These are phyloP conservation scores for Otatea glauca DNA, from an alignment of 176 grass and related monocot species.

Conservation along the genomic window DNA sequence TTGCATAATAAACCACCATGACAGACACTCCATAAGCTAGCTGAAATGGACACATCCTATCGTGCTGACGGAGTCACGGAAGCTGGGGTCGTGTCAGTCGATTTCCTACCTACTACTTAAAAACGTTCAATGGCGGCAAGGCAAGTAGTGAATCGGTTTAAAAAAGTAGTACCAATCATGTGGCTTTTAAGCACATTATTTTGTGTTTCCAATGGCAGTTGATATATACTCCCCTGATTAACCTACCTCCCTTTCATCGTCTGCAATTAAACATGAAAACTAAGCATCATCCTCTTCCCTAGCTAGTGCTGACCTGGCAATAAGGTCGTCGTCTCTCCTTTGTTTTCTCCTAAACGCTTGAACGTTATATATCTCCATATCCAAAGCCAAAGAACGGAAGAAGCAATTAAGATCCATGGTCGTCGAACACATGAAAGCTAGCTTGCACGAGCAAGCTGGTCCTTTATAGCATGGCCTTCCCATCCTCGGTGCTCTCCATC, in stretches of 20 bases:
- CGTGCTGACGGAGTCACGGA: slow-evolving; percentile 13
- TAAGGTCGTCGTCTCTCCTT: not conserved
- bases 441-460: not conserved
- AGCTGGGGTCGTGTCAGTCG: not conserved
- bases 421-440: not conserved
- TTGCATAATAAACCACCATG: not conserved
- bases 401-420: slow-evolving; percentile 28
- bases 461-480: not conserved
- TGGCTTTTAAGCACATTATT: not conserved
- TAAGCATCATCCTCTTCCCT: not conserved
- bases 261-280: not conserved
- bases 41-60: not conserved
- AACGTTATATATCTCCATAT: not conserved
- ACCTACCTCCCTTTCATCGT: not conserved
- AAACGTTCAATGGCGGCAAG: not conserved
- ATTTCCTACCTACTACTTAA: not conserved
- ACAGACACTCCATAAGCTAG: not conserved
- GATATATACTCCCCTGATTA: not conserved
- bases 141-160: not conserved
- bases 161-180: not conserved
- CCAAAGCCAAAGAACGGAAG: slow-evolving; percentile 35
- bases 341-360: slow-evolving; percentile 26
- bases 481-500: slow-evolving; percentile 26
- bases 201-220: not conserved
- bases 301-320: not conserved